A percentile compares a stretch with the other conserved stretches of the same genome.
phyloP scores from a whole-genome alignment of 305 asterid genomes.

The Plantago coronopus region DNA sequence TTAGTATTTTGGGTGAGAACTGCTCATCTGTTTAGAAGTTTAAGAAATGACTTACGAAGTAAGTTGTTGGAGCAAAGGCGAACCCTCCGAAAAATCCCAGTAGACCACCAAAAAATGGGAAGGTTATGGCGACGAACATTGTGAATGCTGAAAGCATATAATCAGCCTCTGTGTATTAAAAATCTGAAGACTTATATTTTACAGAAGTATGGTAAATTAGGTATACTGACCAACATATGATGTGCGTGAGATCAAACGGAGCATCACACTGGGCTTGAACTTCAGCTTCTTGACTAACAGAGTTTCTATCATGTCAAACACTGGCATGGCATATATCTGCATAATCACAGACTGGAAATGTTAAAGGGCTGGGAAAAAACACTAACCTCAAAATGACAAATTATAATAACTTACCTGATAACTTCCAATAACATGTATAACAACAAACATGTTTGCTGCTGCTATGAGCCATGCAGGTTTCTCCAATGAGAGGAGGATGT shows the following conservation, averaged over 20 bases:
- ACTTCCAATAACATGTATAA: conserved; percentile 50
- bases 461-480: conserved; percentile 65
- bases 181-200: neutral
- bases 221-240: conserved; percentile 42
- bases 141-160: conserved; percentile 37
- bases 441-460: conserved; percentile 52
- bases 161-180: neutral
- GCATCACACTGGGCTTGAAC: conserved; percentile 38
- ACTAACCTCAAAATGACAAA: neutral
- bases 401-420: conserved; percentile 40
- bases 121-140: conserved; percentile 44
- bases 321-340: conserved; percentile 59
- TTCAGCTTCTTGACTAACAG: conserved; percentile 41
- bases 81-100: conserved; percentile 64
- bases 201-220: neutral
- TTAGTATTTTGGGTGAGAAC: neutral
- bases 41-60: conserved; percentile 33
- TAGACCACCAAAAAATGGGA: conserved; percentile 61
- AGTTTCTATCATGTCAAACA: conserved; percentile 59
- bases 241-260: conserved; percentile 38
- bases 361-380: neutral
- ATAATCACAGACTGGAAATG: neutral
- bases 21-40: neutral
- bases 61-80: conserved; percentile 62
- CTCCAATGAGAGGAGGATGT: conserved; percentile 41